phyloP scores from a whole-genome alignment of 495 filamentous ascomycete genomes.

The Cairneyella variabilis region DNA sequence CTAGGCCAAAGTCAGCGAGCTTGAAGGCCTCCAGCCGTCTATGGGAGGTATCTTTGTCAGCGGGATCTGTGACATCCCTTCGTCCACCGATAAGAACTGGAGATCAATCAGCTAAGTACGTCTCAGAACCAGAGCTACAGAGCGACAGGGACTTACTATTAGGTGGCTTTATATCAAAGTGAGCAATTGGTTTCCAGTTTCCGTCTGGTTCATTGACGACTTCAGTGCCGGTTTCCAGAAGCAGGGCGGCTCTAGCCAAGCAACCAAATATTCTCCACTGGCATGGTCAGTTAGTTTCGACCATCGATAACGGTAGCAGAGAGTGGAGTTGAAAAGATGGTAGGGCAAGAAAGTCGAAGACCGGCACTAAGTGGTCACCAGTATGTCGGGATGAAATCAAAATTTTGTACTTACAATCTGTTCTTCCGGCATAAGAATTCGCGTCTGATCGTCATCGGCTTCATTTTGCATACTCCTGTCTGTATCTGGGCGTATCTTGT shows the following conservation, averaged over 20 bases:
- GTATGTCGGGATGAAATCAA: neutral
- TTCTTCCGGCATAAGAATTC: neutral
- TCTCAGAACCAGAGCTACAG: neutral
- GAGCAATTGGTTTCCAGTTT: neutral
- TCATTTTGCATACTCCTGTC: too few species aligned
- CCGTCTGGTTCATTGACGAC: neutral
- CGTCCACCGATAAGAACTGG: neutral
- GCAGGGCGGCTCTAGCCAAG: neutral
- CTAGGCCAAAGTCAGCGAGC: conserved; percentile 3
- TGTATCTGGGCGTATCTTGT: too few species aligned
- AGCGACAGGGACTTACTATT: neutral
- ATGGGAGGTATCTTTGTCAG: too few species aligned
- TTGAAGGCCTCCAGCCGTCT: conserved; percentile 1
- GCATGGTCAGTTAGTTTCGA: neutral
- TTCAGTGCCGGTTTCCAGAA: conserved; percentile 4
- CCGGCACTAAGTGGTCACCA: too few species aligned
- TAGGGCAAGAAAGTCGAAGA: too few species aligned
- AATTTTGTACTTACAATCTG: neutral
- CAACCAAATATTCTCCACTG: conserved; percentile 10
- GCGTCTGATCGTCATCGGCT: neutral
- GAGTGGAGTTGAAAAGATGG: too few species aligned
- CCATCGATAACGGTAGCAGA: too few species aligned
- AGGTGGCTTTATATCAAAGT: conserved; percentile 8
- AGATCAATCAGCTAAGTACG: neutral
- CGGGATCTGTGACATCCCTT: neutral